Evolutionary conservation across 768 basidiomycete species (phyloP).

Genomic region (Arthromyces matolae): DNA sequence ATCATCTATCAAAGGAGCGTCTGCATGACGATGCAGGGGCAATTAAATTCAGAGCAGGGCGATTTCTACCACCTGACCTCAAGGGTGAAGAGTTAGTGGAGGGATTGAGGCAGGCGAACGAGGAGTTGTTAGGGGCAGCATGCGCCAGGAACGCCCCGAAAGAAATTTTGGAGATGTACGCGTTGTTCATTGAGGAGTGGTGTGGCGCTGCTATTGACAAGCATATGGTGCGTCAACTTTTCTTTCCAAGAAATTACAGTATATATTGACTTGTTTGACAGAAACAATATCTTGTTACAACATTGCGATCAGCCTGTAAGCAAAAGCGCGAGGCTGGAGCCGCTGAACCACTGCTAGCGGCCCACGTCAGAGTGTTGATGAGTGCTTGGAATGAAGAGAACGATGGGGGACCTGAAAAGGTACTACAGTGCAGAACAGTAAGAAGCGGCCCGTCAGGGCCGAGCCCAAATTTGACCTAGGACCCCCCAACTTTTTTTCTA

Average conservation of each 20-base stretch:
- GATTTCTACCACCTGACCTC: constrained; percentile 28
- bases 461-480: too few species aligned
- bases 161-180: constrained; percentile 35
- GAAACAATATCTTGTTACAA: constrained; percentile 53
- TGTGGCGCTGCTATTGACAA: constrained; percentile 42
- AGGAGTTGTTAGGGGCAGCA: constrained; percentile 30
- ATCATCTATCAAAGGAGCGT: constrained; percentile 28
- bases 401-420: constrained; percentile 27
- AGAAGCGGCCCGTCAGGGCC: too few species aligned
- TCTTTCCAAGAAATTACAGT: constrained; percentile 33
- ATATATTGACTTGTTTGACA: constrained; percentile 31
- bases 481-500: too few species aligned
- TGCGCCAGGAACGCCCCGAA: constrained; percentile 20
- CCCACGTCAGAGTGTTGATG: constrained; percentile 29
- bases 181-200: constrained; percentile 53
- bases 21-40: constrained; percentile 34
- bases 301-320: constrained; percentile 34
- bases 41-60: constrained; percentile 32
- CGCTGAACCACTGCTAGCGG: constrained; percentile 29
- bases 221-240: constrained; percentile 37
- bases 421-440: too few species aligned
- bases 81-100: constrained; percentile 35
- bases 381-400: constrained; percentile 9
- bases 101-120: constrained; percentile 35
- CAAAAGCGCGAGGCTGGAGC: constrained; percentile 16